Conservation (phyloP, 805 yeast species). For the Zygoascus biomembranicola region DNA sequence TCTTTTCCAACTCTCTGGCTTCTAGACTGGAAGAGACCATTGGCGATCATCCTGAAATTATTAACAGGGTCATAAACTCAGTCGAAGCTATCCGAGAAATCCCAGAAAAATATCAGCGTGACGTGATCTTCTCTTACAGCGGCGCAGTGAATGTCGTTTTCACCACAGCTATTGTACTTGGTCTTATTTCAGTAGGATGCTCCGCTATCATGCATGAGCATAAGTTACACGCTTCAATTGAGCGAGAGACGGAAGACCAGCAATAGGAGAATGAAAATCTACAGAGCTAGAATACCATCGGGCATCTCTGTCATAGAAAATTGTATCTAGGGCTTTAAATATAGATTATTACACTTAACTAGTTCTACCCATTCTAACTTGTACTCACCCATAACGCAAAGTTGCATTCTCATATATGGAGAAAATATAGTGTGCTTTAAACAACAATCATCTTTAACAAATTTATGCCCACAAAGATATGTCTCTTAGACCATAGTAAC, state of each 20-base stretch:
- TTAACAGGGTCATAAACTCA: conserved; percentile 39
- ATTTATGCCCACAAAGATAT: too few species aligned
- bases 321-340: not conserved
- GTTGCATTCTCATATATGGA: too few species aligned
- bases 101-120: conserved; percentile 37
- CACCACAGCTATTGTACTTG: conserved; percentile 35
- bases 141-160: conserved; percentile 45
- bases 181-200: conserved; percentile 34
- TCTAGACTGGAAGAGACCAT: conserved; percentile 23
- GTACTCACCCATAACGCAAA: too few species aligned
- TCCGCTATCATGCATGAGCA: conserved; percentile 49
- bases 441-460: too few species aligned
- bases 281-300: too few species aligned
- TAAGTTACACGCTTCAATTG: conserved; percentile 38
- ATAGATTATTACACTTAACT: too few species aligned
- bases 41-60: conserved; percentile 19
- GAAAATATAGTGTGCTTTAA: too few species aligned
- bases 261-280: too few species aligned
- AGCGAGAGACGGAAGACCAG: not conserved
- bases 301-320: not conserved
- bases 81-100: conserved; percentile 43
- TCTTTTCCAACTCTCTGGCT: conserved; percentile 46
- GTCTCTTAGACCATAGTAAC: conserved; percentile 58
- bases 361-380: too few species aligned
- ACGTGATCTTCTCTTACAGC: conserved; percentile 38